phyloP scores from a whole-genome alignment of 2,329 filamentous ascomycete genomes.

The Graphilbum fragrans region DNA sequence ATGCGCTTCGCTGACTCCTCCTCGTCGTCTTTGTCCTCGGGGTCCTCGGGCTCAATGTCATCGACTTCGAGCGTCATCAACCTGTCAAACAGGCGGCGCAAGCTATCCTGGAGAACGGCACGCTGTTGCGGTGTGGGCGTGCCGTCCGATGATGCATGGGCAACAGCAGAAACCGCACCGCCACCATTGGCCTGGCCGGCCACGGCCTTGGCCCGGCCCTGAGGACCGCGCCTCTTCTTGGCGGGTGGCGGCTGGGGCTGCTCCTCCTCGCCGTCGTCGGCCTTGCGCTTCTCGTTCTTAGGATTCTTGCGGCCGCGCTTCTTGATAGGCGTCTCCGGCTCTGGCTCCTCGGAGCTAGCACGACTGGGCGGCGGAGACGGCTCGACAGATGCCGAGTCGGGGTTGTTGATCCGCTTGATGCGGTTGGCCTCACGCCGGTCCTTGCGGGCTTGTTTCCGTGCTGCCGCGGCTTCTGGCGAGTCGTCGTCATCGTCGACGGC shows the following conservation, averaged over 20 bases:
- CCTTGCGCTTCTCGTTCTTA: constrained; percentile 79
- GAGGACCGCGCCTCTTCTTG: constrained; percentile 65
- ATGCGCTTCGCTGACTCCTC: constrained; percentile 55
- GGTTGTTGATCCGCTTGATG: constrained; percentile 38
- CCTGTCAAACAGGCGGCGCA: constrained; percentile 65
- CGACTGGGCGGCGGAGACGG: constrained; percentile 69
- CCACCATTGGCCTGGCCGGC: constrained; percentile 17
- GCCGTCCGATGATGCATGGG: constrained; percentile 31
- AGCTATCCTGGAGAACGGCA: constrained; percentile 63
- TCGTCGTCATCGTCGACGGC: constrained; percentile 97
- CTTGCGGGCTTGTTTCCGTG: constrained; percentile 75
- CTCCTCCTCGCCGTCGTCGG: constrained; percentile 64
- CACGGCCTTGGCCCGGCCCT: constrained; percentile 54
- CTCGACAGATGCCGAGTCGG: constrained; percentile 28
- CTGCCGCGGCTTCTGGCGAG: constrained; percentile 81
- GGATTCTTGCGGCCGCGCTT: constrained; percentile 72
- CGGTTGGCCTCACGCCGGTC: constrained; percentile 71
- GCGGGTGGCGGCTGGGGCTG: constrained; percentile 63
- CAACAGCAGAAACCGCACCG: neutral
- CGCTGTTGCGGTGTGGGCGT: constrained; percentile 51
- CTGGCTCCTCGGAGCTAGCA: constrained; percentile 73
- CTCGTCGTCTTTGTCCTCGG: constrained; percentile 38
- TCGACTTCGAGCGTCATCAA: constrained; percentile 79
- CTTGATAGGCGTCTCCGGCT: constrained; percentile 61
- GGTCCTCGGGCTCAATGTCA: constrained; percentile 44